Evolutionary conservation across 495 filamentous ascomycete species (phyloP).

Genomic region (Xylaria grammica): DNA sequence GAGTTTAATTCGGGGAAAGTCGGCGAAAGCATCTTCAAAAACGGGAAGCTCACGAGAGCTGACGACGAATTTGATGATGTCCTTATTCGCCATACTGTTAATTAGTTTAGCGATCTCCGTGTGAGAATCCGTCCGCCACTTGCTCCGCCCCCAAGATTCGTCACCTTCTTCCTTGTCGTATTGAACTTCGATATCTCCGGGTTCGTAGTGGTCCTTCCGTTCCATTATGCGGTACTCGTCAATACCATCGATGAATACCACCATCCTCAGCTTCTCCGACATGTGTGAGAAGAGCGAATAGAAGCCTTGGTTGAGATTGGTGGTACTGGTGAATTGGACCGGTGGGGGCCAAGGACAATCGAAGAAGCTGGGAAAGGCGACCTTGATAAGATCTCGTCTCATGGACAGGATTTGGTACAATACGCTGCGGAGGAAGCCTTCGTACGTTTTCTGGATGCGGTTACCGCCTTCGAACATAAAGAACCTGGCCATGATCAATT

Average conservation of each 20-base stretch:
- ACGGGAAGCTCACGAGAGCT: constrained; percentile 34
- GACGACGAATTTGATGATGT: constrained; percentile 33
- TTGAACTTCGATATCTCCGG: constrained; percentile 31
- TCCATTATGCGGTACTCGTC: constrained; percentile 42
- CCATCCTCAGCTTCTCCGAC: constrained; percentile 31
- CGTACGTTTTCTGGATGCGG: constrained; percentile 46
- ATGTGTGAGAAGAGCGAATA: constrained; percentile 38
- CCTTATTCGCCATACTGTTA: constrained; percentile 32
- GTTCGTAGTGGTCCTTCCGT: constrained; percentile 38
- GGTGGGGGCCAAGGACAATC: constrained; percentile 35
- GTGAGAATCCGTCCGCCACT: constrained; percentile 36
- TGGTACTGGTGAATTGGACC: constrained; percentile 34
- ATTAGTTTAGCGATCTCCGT: constrained; percentile 34
- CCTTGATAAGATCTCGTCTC: constrained; percentile 33
- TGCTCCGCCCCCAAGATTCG: constrained; percentile 38
- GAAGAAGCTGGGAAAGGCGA: constrained; percentile 41
- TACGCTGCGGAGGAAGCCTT: constrained; percentile 46
- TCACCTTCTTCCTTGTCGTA: constrained; percentile 34
- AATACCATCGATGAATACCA: constrained; percentile 39
- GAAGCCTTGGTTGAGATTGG: constrained; percentile 37
- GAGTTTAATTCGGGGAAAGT: constrained; percentile 32
- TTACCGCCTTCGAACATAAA: constrained; percentile 52
- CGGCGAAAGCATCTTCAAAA: constrained; percentile 34
- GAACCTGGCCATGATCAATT: constrained; percentile 39
- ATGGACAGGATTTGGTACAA: constrained; percentile 44